phyloP scores from a whole-genome alignment of 2,329 filamentous ascomycete species.

The Periconia sp. region DNA sequence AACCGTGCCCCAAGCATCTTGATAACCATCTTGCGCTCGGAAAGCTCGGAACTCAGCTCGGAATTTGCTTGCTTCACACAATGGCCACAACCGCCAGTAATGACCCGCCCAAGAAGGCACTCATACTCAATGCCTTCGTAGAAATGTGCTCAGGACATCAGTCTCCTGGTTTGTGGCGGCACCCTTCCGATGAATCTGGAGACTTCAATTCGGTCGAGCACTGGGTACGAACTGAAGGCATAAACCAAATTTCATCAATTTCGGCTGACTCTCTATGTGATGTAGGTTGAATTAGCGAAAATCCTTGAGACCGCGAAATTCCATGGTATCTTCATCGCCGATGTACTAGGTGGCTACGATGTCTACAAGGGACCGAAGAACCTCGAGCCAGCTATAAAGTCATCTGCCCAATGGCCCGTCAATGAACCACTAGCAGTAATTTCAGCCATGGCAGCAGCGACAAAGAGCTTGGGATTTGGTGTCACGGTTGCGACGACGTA shows the following conservation, averaged over 20 bases:
- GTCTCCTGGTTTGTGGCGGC: constrained; percentile 64
- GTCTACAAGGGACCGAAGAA: constrained; percentile 67
- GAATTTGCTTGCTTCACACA: no score
- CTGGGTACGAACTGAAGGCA: constrained; percentile 3
- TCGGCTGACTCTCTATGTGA: constrained; percentile 26
- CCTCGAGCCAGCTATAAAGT: constrained; percentile 63
- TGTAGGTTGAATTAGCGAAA: constrained; percentile 35
- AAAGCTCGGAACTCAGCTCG: no score
- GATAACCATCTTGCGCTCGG: no score
- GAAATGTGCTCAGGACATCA: constrained; percentile 36
- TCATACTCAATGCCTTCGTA: constrained; percentile 48
- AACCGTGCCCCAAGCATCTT: no score
- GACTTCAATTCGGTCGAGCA: constrained; percentile 53
- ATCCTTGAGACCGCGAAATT: constrained; percentile 42
- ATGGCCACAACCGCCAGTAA: constrained; percentile 4
- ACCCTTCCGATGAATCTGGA: constrained; percentile 67
- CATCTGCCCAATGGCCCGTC: constrained; percentile 71
- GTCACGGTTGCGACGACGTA: constrained; percentile 71
- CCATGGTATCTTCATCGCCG: constrained; percentile 48
- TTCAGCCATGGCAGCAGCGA: constrained; percentile 70
- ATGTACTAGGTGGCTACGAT: constrained; percentile 68
- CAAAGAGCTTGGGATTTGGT: constrained; percentile 67
- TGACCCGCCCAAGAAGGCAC: constrained; percentile 32
- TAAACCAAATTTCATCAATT: background rate
- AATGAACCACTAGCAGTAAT: constrained; percentile 69